Evolutionary conservation across 805 yeast species (phyloP), one percentile per base, ranked within the genome.

Genomic region (Candida pseudofarinosa): DNA sequence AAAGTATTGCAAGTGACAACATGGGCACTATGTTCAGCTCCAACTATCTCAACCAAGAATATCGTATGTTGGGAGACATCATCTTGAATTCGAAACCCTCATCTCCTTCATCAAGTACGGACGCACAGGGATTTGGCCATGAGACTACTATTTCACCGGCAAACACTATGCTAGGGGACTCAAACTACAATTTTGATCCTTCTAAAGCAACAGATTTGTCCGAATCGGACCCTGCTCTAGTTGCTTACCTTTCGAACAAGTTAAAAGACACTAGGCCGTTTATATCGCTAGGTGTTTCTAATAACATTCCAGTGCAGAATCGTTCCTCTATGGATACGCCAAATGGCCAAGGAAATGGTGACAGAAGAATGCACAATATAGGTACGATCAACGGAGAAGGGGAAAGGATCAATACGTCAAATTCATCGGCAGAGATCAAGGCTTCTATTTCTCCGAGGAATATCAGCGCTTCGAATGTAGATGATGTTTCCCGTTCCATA

Each of bases 51-150:
- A 76, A 76, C 54, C 74, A 74, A 45, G 77, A 74, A 47, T 78
- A 77, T 54, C 60, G 74, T 37, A 67, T 68, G 67, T 65, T 77
- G 52, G 76, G 78, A 4, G 80, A 77, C 53, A 73, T 70, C 4
- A 48, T 77, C 4, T 48, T 62, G 19, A 61, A 63, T 33, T 62
- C 68, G 56, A 77, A 58, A 52, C 74, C 66, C 41, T 51, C 62
- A 39, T 68, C 54, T 59, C 81, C 59, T 33, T 56, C 57, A 59
- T 72, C 54, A 62, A 65, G 42, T 37, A 55, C 56, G 16, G 52
- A 58, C 33, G 47, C 45, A 15, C 49, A 54, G 1, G 60, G 52
- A 16, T 43, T 47, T 34, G 37, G 37, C 33, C 16, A 38, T 14
- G 45, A 36, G 4, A 39, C 19, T 2, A 39, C 43, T 16, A 19